Conservation (phyloP, 345 rosid genomes). For the Alliaria petiolata region DNA sequence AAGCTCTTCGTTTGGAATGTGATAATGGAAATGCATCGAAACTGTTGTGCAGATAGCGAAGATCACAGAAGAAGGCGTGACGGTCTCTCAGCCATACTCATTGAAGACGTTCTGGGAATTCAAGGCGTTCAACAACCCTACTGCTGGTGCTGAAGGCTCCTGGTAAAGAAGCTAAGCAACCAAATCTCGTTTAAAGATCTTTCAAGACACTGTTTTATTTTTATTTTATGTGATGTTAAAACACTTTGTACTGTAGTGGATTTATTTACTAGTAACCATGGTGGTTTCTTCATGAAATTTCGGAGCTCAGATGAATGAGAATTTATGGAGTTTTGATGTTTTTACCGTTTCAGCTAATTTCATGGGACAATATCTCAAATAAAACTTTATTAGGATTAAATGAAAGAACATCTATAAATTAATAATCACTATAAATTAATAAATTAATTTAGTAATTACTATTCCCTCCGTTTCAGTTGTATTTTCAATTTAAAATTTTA, state of each 20-base stretch:
- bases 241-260: constrained; percentile 6
- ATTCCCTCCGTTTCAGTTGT: no score
- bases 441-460: no score
- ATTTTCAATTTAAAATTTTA: no score
- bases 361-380: no score
- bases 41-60: constrained; percentile 72
- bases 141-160: constrained; percentile 86
- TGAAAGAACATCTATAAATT: no score
- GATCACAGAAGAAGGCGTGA: constrained; percentile 83
- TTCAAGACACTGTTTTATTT: not conserved
- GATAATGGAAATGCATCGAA: not conserved
- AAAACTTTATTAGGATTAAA: no score
- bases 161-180: constrained; percentile 48
- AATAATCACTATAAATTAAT: no score
- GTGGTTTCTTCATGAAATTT: constrained; percentile 1
- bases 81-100: constrained; percentile 82
- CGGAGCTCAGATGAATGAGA: not conserved
- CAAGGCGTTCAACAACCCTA: constrained; percentile 74
- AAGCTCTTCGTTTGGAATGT: not conserved
- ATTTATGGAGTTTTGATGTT: not conserved
- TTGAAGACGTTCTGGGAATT: constrained; percentile 90
- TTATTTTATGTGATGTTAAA: not conserved
- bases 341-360: no score
- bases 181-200: not conserved
- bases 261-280: no score